A percentile compares a stretch with the other conserved stretches of the same genome.
These are phyloP conservation scores for Pseudocohnilembus persalinus DNA, from an alignment of 169 alveolate genomes.

Conservation along the genomic window DNA sequence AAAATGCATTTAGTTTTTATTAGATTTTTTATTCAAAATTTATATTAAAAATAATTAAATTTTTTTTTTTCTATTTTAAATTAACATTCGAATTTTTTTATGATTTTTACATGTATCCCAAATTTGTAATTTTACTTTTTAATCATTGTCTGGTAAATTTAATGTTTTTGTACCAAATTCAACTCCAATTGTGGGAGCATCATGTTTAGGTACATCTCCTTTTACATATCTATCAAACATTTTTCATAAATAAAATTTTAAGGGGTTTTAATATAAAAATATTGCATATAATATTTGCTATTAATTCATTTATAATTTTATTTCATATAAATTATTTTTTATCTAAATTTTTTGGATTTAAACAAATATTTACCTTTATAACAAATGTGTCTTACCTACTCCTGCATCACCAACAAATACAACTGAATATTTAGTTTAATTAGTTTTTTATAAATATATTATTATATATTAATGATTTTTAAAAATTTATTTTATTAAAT, in stretches of 20 bases:
- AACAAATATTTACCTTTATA: constrained; percentile 32
- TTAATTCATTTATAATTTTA: too few species aligned
- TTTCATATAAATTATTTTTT: too few species aligned
- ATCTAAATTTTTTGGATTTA: not conserved
- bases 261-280: too few species aligned
- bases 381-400: constrained; percentile 76
- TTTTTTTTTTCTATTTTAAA: too few species aligned
- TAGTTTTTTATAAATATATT: too few species aligned
- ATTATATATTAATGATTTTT: too few species aligned
- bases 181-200: constrained; percentile 85
- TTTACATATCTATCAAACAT: constrained; percentile 68
- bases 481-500: too few species aligned
- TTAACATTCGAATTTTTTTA: not conserved
- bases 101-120: constrained; percentile 78
- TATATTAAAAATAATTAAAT: too few species aligned
- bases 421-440: too few species aligned
- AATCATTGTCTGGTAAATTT: constrained; percentile 73
- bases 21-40: constrained; percentile 5
- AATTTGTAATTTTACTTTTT: constrained; percentile 80
- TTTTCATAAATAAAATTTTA: too few species aligned
- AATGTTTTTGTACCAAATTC: constrained; percentile 85
- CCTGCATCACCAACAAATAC: constrained; percentile 81
- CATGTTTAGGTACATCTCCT: constrained; percentile 73
- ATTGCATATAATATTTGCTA: too few species aligned
- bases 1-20: too few species aligned